These are phyloP conservation scores for Phanerodontia chrysosporium DNA, from an alignment of 768 basidiomycete genomes.

Conservation along the genomic window DNA sequence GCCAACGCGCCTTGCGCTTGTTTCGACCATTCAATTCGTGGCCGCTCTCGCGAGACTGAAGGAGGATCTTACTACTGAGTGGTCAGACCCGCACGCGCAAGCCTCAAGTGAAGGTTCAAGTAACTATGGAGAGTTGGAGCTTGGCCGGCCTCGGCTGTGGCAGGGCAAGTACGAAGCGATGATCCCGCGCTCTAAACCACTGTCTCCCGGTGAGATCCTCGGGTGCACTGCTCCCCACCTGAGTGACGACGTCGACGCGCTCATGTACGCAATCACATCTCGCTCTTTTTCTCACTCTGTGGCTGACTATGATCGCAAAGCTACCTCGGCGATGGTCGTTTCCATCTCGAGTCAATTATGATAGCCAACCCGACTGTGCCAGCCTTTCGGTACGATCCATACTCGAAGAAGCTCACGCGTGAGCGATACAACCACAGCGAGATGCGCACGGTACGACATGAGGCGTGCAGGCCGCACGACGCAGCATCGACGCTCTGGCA, in stretches of 20 bases:
- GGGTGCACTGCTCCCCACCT: slow-evolving; percentile 94
- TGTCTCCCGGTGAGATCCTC: slow-evolving; percentile 94
- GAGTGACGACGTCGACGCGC: slow-evolving; percentile 73
- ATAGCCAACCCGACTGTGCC: slow-evolving; percentile 95
- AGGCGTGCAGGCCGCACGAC: slow-evolving; percentile 69
- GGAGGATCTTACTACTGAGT: slow-evolving; percentile 60
- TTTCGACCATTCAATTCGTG: slow-evolving; percentile 98
- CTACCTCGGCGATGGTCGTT: slow-evolving; percentile 96
- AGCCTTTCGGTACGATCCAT: slow-evolving; percentile 97
- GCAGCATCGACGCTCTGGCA: slow-evolving; percentile 43
- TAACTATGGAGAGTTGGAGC: slow-evolving; percentile 8
- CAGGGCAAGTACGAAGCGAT: slow-evolving; percentile 65
- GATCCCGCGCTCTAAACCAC: slow-evolving; percentile 84
- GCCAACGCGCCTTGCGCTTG: slow-evolving; percentile 77
- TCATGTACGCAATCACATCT: slow-evolving; percentile 60
- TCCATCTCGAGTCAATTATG: slow-evolving; percentile 98
- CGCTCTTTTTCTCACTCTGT: background rate
- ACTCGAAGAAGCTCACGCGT: slow-evolving; percentile 93
- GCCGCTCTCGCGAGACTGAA: slow-evolving; percentile 85
- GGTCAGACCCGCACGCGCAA: slow-evolving; percentile 15
- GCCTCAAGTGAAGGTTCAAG: background rate
- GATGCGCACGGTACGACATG: slow-evolving; percentile 73
- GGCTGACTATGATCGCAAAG: slow-evolving; percentile 36
- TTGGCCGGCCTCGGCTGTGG: slow-evolving; percentile 31
- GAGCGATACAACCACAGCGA: slow-evolving; percentile 87